Percentiles rank a stretch among this genome's conserved stretches.
These are phyloP conservation scores for Calycina herbarum DNA, from an alignment of 2,329 filamentous ascomycete species.

Conservation along the genomic window DNA sequence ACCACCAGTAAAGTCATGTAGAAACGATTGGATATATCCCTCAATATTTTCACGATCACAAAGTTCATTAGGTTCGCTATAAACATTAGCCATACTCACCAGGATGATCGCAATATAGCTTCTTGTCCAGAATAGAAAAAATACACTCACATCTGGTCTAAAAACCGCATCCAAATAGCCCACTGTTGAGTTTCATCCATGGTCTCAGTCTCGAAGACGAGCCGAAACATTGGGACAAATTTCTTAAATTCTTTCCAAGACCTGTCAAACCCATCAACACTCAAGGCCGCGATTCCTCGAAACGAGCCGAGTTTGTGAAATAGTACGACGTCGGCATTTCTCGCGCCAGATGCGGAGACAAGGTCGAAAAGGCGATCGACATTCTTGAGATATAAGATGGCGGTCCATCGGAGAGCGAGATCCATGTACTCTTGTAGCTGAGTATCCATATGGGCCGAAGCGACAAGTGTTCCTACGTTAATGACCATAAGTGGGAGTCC, in stretches of 20 bases:
- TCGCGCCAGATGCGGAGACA: neutral
- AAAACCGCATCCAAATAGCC: neutral
- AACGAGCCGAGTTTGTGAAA: neutral
- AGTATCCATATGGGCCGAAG: neutral
- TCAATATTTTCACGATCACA: too few relatives aligned
- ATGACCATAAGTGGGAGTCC: neutral
- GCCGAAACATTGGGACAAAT: neutral
- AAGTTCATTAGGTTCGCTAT: too few relatives aligned
- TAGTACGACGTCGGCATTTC: neutral
- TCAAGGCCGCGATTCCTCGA: neutral
- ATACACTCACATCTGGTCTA: neutral
- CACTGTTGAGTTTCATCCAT: neutral
- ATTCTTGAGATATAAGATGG: neutral
- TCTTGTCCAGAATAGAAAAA: neutral
- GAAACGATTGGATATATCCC: too few relatives aligned
- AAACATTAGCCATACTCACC: too few relatives aligned
- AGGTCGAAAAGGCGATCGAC: neutral
- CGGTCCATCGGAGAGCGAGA: neutral
- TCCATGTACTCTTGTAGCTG: neutral
- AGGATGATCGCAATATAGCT: too few relatives aligned
- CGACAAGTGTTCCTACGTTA: neutral
- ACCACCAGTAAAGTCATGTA: too few relatives aligned
- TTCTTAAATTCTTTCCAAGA: neutral
- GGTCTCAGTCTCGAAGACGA: neutral
- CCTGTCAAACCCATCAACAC: neutral